Evolutionary conservation across 1,284 basidiomycete species (phyloP).

Genomic region (Peniophora sp.): DNA sequence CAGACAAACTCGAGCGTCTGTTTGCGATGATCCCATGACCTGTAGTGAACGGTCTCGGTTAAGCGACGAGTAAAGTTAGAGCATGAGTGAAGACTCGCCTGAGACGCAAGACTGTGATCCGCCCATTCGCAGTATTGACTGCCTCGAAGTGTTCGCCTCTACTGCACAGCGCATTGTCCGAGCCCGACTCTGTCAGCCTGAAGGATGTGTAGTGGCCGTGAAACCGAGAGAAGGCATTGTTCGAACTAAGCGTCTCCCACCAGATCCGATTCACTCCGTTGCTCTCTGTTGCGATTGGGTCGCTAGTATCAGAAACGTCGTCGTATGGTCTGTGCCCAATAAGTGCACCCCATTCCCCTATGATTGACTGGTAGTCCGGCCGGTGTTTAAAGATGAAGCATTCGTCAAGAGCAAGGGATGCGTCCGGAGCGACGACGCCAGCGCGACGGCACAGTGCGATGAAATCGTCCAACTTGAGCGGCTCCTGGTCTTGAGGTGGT

Average conservation of each 20-base stretch:
- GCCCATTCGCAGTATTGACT: slow-evolving; percentile 4
- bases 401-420: too few species aligned
- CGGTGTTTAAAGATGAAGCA: too few species aligned
- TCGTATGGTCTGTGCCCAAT: too few species aligned
- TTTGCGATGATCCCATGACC: background rate
- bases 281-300: slow-evolving; percentile 5
- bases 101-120: slow-evolving; percentile 9
- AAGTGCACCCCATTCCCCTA: too few species aligned
- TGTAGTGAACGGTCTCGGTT: background rate
- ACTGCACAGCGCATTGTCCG: background rate
- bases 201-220: slow-evolving; percentile 14
- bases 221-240: slow-evolving; percentile 15
- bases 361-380: too few species aligned
- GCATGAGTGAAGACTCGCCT: slow-evolving; percentile 5
- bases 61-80: background rate
- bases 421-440: too few species aligned
- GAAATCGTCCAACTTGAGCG: too few species aligned
- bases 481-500: too few species aligned
- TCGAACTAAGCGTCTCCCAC: slow-evolving; percentile 15
- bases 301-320: too few species aligned
- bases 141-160: slow-evolving; percentile 10
- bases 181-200: slow-evolving; percentile 5
- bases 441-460: too few species aligned
- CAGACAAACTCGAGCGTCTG: background rate
- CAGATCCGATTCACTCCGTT: slow-evolving; percentile 19